Evolutionary conservation across 352 stramenopile species (phyloP).

Genomic region (Phytophthora litchii): DNA sequence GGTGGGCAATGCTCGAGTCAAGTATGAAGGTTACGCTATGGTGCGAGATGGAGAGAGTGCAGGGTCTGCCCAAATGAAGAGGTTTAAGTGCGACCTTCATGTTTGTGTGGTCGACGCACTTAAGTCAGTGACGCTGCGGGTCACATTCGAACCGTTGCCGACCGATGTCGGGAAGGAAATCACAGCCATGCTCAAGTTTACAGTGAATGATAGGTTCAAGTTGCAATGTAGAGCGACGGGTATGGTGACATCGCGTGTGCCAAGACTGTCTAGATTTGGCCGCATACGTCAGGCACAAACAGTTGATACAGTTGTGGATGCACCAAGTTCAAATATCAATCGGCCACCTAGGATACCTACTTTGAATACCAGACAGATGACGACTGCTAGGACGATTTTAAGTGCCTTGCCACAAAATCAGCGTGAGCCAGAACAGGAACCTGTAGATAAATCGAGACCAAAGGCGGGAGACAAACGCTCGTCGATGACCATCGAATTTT

Average conservation of each 20-base stretch:
- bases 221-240: conserved; percentile 58
- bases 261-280: conserved; percentile 34
- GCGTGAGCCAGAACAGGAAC: conserved; percentile 22
- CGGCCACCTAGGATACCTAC: conserved; percentile 9
- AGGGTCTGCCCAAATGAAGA: conserved; percentile 22
- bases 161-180: conserved; percentile 51
- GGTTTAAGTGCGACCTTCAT: conserved; percentile 79
- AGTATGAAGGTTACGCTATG: conserved; percentile 71
- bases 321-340: not conserved
- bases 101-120: conserved; percentile 70
- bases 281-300: conserved; percentile 6
- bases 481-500: conserved; percentile 49
- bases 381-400: not conserved
- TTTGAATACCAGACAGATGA: conserved; percentile 1
- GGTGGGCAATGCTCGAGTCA: conserved; percentile 59
- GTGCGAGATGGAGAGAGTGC: conserved; percentile 13
- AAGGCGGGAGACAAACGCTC: conserved; percentile 43
- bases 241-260: conserved; percentile 24
- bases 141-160: conserved; percentile 65
- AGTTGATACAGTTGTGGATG: conserved; percentile 9
- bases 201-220: conserved; percentile 64
- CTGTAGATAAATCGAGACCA: conserved; percentile 10
- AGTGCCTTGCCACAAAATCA: conserved; percentile 10
- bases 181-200: conserved; percentile 57
- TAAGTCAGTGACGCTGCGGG: conserved; percentile 53